Conservation (phyloP, 805 yeast genomes). For the Kodamaea kaohsiungensis region DNA sequence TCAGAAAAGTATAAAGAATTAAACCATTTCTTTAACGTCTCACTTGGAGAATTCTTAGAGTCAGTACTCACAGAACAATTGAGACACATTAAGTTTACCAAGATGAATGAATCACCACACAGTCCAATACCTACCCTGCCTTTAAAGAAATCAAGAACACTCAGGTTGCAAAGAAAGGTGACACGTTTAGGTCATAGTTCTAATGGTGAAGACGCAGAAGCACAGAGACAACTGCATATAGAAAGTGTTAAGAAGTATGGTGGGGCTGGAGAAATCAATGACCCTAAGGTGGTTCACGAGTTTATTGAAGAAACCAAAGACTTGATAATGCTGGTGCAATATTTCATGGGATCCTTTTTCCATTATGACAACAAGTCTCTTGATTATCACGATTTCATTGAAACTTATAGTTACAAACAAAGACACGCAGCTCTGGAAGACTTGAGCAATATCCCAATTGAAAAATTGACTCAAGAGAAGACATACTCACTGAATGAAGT, state of each 20-base stretch:
- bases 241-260: conserved; percentile 12
- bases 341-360: conserved; percentile 41
- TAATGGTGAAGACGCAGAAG: conserved; percentile 10
- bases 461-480: conserved; percentile 40
- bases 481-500: conserved; percentile 46
- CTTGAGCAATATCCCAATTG: conserved; percentile 23
- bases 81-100: conserved; percentile 17
- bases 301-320: conserved; percentile 37
- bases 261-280: conserved; percentile 25
- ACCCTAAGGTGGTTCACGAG: conserved; percentile 34
- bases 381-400: conserved; percentile 32
- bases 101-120: conserved; percentile 6
- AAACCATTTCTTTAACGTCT: conserved; percentile 40
- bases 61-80: conserved; percentile 22
- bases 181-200: conserved; percentile 20
- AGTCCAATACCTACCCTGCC: conserved; percentile 14
- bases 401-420: conserved; percentile 25
- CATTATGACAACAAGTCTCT: conserved; percentile 37
- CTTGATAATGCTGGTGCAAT: conserved; percentile 38
- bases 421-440: conserved; percentile 33
- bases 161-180: conserved; percentile 31
- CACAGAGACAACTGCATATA: conserved; percentile 13
- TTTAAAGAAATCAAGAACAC: conserved; percentile 30
- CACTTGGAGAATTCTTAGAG: conserved; percentile 30
- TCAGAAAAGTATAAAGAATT: conserved; percentile 48